phyloP scores from a whole-genome alignment of 768 basidiomycete genomes.

The Auriculariales sp. region DNA sequence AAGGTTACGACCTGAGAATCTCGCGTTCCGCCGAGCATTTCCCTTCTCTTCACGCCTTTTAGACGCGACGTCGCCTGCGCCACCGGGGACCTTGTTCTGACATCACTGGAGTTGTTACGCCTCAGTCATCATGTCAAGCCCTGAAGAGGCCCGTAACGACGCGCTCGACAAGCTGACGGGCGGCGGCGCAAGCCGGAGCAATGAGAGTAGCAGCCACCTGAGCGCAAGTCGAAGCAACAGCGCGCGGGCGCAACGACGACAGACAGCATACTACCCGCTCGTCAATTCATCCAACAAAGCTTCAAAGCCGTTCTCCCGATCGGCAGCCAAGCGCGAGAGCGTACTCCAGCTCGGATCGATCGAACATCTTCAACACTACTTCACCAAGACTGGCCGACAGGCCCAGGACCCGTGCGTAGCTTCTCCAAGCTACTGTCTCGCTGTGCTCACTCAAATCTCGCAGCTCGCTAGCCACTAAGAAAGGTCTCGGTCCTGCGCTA shows the following conservation, averaged over 20 bases:
- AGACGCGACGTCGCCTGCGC: no score
- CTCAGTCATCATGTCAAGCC: no score
- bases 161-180: neutral
- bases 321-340: constrained; percentile 84
- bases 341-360: constrained; percentile 94
- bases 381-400: constrained; percentile 73
- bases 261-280: constrained; percentile 68
- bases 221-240: no score
- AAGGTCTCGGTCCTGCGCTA: constrained; percentile 36
- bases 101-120: no score
- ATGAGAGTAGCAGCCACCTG: no score
- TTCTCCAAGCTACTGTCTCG: no score
- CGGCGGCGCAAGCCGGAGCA: neutral
- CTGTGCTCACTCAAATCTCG: no score
- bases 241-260: constrained; percentile 33
- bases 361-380: constrained; percentile 90
- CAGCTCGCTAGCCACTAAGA: neutral
- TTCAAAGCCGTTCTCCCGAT: constrained; percentile 74
- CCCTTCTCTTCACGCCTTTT: no score
- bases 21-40: no score
- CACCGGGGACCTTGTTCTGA: no score
- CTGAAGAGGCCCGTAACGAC: neutral
- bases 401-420: constrained; percentile 17
- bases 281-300: constrained; percentile 55
- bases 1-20: no score